Percentiles rank a stretch among this genome's conserved stretches.
Conservation (phyloP, 106 monocot genomes). For the Apostasia shenzhenica region DNA sequence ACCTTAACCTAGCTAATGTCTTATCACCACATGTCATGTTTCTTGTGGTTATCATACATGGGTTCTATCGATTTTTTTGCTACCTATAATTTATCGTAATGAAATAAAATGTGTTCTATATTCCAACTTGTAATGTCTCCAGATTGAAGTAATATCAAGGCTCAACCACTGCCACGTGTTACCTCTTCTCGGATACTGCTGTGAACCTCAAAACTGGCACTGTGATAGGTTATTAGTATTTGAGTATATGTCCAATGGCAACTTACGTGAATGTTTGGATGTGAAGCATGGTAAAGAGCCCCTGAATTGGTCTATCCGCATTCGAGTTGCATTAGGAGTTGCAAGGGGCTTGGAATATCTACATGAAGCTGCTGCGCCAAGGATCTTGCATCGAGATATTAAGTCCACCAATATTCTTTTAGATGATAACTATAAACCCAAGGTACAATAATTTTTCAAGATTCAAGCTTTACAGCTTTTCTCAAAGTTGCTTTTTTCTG, state of each 20-base stretch:
- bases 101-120: not conserved
- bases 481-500: not conserved
- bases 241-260: conserved; percentile 86
- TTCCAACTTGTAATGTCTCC: not conserved
- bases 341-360: conserved; percentile 95
- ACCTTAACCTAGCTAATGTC: no score
- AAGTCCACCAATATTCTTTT: conserved; percentile 97
- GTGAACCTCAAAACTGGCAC: conserved; percentile 50
- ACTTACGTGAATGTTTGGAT: conserved; percentile 81
- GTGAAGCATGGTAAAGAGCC: conserved; percentile 35
- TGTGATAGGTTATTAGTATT: conserved; percentile 68
- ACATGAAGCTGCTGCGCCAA: conserved; percentile 91
- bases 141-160: conserved; percentile 89
- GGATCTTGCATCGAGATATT: conserved; percentile 87
- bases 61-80: no score
- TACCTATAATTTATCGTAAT: no score
- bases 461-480: not conserved
- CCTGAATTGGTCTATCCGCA: conserved; percentile 69
- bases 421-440: conserved; percentile 64
- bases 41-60: no score
- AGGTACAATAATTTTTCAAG: conserved; percentile 30
- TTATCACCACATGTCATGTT: no score
- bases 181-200: conserved; percentile 85
- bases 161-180: conserved; percentile 90
- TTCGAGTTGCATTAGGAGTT: conserved; percentile 67